Conservation (phyloP, 2,329 filamentous ascomycete species). For the Chaetomiaceae sp. region DNA sequence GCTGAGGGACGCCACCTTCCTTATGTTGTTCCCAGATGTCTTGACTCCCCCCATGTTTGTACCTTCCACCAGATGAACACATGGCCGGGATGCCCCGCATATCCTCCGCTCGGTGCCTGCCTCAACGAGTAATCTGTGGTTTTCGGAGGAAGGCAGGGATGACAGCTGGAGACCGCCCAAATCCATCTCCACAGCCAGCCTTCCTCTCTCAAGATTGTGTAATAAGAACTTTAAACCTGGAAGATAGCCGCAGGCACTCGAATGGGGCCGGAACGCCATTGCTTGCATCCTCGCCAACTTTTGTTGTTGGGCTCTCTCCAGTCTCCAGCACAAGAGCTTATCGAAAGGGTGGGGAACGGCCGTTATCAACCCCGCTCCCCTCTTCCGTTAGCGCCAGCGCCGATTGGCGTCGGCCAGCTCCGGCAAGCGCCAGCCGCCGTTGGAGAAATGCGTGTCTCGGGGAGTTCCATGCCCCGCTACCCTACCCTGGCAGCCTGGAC, state of each 20-base stretch:
- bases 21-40: not conserved
- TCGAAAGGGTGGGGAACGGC: not conserved
- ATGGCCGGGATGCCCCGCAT: conserved; percentile 2
- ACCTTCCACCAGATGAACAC: no score
- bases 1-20: not conserved
- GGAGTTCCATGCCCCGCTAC: not conserved
- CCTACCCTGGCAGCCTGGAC: no score
- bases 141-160: not conserved
- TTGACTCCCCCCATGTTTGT: not conserved
- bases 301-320: no score
- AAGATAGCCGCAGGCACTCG: not conserved
- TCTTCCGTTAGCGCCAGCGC: no score
- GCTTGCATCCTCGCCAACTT: no score
- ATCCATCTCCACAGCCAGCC: not conserved
- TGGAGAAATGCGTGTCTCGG: not conserved
- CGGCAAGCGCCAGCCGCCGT: conserved; percentile 3
- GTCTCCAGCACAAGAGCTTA: not conserved
- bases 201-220: not conserved
- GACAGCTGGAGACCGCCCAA: not conserved
- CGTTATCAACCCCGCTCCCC: not conserved
- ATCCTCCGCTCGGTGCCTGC: not conserved
- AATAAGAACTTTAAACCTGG: no score
- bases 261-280: not conserved
- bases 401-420: conserved; percentile 2
- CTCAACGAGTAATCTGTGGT: not conserved